phyloP scores from a whole-genome alignment of 208 protist genomes.

The Crithidia bombi region DNA sequence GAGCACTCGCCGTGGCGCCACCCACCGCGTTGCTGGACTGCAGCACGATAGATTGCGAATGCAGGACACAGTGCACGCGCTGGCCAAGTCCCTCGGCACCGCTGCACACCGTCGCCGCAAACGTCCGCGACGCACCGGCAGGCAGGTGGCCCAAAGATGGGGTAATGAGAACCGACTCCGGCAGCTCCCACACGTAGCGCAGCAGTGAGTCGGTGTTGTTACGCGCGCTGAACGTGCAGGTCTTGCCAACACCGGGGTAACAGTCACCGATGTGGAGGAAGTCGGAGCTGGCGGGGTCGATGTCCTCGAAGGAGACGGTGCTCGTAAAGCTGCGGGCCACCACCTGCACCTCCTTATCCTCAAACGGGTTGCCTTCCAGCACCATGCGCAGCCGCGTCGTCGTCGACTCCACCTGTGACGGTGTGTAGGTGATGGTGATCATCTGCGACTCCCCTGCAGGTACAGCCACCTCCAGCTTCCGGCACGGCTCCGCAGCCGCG shows the following conservation, averaged over 20 bases:
- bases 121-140: constrained; percentile 44
- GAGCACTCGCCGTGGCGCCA: background rate
- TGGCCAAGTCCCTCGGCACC: constrained; percentile 29
- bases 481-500: background rate
- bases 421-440: constrained; percentile 68
- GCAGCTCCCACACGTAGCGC: constrained; percentile 82
- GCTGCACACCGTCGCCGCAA: constrained; percentile 53
- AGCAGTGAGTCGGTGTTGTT: constrained; percentile 81
- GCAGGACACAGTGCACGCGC: constrained; percentile 17
- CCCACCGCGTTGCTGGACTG: background rate
- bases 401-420: constrained; percentile 49
- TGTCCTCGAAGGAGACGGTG: constrained; percentile 89
- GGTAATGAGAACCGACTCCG: constrained; percentile 35
- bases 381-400: constrained; percentile 69
- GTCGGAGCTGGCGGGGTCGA: constrained; percentile 82
- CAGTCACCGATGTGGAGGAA: constrained; percentile 89
- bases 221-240: constrained; percentile 73
- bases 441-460: constrained; percentile 52
- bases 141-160: constrained; percentile 70
- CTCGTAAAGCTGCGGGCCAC: constrained; percentile 85
- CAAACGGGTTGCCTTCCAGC: constrained; percentile 94
- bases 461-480: constrained; percentile 58
- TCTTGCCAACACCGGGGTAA: constrained; percentile 65
- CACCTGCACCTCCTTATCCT: constrained; percentile 86
- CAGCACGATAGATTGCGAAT: constrained; percentile 38